Evolutionary conservation across 768 basidiomycete species (phyloP).

Genomic region (Asterophora parasitica): DNA sequence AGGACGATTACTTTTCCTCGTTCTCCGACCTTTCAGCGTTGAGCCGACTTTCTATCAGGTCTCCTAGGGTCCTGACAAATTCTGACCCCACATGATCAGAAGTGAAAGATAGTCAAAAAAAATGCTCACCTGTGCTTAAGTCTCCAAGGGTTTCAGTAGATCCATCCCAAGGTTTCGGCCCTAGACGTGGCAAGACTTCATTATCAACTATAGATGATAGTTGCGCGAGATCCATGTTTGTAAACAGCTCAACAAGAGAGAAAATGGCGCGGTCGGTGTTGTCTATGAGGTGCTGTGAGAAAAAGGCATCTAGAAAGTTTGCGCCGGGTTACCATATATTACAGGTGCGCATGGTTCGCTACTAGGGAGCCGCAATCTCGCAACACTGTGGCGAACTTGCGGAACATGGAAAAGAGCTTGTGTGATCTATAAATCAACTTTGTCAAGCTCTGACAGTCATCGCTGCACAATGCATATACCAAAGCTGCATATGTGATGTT

Average conservation of each 20-base stretch:
- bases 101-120: constrained; percentile 1
- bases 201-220: constrained; percentile 53
- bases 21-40: constrained; percentile 31
- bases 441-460: neutral
- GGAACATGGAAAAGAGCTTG: constrained; percentile 68
- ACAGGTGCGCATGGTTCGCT: constrained; percentile 20
- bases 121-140: constrained; percentile 11
- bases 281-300: constrained; percentile 1
- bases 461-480: constrained; percentile 27
- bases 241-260: constrained; percentile 61
- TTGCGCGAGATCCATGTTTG: constrained; percentile 63
- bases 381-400: constrained; percentile 51
- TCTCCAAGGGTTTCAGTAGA: constrained; percentile 21
- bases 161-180: constrained; percentile 32
- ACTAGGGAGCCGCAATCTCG: constrained; percentile 27
- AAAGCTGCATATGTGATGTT: constrained; percentile 56
- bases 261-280: constrained; percentile 45
- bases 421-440: constrained; percentile 29
- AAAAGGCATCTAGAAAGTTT: neutral
- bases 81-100: constrained; percentile 28
- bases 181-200: constrained; percentile 42
- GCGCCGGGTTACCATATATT: constrained; percentile 23
- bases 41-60: constrained; percentile 40
- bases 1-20: constrained; percentile 28
- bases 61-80: constrained; percentile 41